These are phyloP conservation scores for Singerocomus inundabilis DNA, from an alignment of 1,284 basidiomycete species.

Conservation along the genomic window DNA sequence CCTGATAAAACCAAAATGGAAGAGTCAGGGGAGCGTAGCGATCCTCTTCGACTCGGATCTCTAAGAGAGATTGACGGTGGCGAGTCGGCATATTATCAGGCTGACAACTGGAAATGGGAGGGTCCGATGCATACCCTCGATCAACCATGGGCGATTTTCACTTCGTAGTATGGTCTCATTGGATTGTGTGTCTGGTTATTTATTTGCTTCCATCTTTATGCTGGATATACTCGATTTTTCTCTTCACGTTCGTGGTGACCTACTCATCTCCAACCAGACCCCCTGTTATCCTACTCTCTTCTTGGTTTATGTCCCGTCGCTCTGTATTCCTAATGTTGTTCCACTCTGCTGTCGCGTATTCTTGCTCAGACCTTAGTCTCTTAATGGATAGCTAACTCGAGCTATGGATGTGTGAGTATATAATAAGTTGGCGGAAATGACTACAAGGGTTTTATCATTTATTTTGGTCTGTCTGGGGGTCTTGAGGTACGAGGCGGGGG, in stretches of 20 bases:
- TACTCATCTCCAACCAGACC: constrained; percentile 9
- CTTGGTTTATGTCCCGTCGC: constrained; percentile 38
- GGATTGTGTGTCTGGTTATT: constrained; percentile 31
- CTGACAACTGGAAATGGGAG: constrained; percentile 71
- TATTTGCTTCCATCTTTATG: constrained; percentile 40
- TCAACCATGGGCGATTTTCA: constrained; percentile 70
- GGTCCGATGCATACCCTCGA: constrained; percentile 60
- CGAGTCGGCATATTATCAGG: constrained; percentile 66
- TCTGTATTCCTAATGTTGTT: constrained; percentile 42
- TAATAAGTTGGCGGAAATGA: neutral
- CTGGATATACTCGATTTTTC: constrained; percentile 35
- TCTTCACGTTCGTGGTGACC: constrained; percentile 15
- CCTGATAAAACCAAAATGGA: constrained; percentile 46
- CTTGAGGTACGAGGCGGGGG: constrained; percentile 32
- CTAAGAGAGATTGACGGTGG: constrained; percentile 74
- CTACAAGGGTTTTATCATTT: constrained; percentile 1
- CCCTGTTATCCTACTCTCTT: constrained; percentile 36
- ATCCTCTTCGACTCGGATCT: constrained; percentile 56
- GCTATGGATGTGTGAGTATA: constrained; percentile 18
- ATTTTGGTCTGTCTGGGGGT: constrained; percentile 21
- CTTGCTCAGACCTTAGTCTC: constrained; percentile 38
- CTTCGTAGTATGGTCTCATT: constrained; percentile 46
- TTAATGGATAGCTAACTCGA: constrained; percentile 34
- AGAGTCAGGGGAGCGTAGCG: constrained; percentile 41
- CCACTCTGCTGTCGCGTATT: constrained; percentile 37